phyloP scores from a whole-genome alignment of 106 monocot genomes.

The Apostasia ramifera region DNA sequence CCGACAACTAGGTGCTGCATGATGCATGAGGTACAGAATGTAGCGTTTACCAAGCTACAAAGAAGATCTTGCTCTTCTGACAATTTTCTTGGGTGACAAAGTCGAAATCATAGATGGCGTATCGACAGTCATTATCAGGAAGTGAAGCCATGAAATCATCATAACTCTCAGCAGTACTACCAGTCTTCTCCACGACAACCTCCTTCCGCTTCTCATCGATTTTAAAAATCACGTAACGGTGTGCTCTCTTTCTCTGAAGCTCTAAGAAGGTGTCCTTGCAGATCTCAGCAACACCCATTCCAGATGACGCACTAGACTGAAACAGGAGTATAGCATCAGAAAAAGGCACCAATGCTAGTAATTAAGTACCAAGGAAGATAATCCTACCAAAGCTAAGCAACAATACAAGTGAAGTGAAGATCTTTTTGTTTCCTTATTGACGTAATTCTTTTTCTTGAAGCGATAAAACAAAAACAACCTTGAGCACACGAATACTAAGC shows the following conservation, averaged over 20 bases:
- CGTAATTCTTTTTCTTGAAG: too few relatives aligned
- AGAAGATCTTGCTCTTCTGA: conserved; percentile 22
- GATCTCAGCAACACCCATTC: conserved; percentile 17
- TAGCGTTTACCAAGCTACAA: conserved; percentile 14
- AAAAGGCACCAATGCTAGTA: too few relatives aligned
- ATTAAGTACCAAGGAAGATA: too few relatives aligned
- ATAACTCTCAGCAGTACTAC: conserved; percentile 19
- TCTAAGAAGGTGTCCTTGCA: conserved; percentile 20
- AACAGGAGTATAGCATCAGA: neutral
- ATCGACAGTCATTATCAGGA: conserved; percentile 16
- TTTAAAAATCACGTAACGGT: conserved; percentile 18
- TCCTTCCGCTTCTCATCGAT: conserved; percentile 23
- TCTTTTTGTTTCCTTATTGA: too few relatives aligned
- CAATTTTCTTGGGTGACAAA: conserved; percentile 18
- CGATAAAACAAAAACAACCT: too few relatives aligned
- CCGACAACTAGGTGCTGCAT: too few relatives aligned
- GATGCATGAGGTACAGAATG: neutral
- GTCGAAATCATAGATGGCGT: conserved; percentile 14
- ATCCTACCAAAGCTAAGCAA: too few relatives aligned
- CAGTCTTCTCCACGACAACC: conserved; percentile 23
- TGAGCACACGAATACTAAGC: too few relatives aligned
- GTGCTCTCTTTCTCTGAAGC: conserved; percentile 18
- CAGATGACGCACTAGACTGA: conserved; percentile 21
- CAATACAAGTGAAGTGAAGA: too few relatives aligned
- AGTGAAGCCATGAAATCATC: conserved; percentile 17